A percentile compares a stretch with the other conserved stretches of the same genome.
Evolutionary conservation across 2,329 filamentous ascomycete genomes (phyloP).

Genomic region (Ophiostoma sp.): DNA sequence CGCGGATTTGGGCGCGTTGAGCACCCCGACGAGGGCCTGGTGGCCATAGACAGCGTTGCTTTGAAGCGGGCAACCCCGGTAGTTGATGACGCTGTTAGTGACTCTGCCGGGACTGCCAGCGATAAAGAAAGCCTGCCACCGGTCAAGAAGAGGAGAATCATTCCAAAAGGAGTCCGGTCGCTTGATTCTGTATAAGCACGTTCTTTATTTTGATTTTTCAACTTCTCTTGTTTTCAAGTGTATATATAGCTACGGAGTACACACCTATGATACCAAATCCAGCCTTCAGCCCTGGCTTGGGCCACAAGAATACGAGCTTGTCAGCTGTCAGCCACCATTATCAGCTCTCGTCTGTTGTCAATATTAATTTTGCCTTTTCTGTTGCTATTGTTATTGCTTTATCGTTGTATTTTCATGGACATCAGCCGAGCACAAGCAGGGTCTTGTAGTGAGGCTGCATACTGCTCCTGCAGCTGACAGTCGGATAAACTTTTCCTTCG

Average conservation of each 20-base stretch:
- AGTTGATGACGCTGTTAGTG: background rate
- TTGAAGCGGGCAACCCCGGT: background rate
- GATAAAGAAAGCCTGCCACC: background rate
- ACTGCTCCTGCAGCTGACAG: background rate
- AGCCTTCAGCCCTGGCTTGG: background rate
- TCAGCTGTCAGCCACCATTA: background rate
- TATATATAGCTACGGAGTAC: background rate
- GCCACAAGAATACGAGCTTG: background rate
- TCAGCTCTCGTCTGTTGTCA: background rate
- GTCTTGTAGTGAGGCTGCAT: background rate
- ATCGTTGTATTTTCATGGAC: background rate
- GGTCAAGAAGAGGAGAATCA: background rate
- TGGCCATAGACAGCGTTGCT: background rate
- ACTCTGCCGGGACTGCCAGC: background rate
- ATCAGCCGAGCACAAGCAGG: background rate
- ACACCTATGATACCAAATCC: background rate
- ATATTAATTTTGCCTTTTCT: background rate
- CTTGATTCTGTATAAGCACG: background rate
- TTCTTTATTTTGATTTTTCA: background rate
- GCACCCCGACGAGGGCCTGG: conserved; percentile 45
- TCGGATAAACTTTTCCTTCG: background rate
- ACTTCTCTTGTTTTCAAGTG: no score
- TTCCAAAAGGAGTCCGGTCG: background rate
- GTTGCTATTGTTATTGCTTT: background rate
- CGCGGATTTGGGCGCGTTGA: conserved; percentile 42